Evolutionary conservation across 2,329 filamentous ascomycete genomes (phyloP).

Genomic region (Alternaria conjuncta): DNA sequence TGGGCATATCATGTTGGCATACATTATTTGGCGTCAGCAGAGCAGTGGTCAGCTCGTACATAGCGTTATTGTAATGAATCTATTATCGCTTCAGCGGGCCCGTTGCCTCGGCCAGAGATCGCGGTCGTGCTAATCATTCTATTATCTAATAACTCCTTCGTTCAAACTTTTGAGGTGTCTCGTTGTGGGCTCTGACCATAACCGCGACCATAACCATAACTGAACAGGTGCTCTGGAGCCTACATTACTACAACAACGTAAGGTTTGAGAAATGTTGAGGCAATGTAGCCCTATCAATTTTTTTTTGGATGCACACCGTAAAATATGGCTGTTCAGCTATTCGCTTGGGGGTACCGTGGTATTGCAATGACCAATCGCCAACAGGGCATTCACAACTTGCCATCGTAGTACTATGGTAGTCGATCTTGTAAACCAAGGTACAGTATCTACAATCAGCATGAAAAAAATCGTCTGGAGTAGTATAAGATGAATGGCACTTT

Average conservation of each 20-base stretch:
- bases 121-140: background rate
- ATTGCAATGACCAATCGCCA: background rate
- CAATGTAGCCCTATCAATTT: background rate
- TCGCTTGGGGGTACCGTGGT: background rate
- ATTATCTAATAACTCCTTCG: background rate
- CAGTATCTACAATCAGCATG: background rate
- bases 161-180: background rate
- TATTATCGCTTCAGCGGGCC: background rate
- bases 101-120: background rate
- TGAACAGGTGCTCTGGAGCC: background rate
- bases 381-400: background rate
- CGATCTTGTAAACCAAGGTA: background rate
- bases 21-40: background rate
- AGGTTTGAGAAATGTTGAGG: background rate
- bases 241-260: background rate
- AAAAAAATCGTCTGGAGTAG: background rate
- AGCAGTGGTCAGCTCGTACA: background rate
- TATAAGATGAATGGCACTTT: background rate
- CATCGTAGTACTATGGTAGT: background rate
- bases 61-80: constrained; percentile 4
- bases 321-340: background rate
- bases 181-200: background rate
- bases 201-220: background rate
- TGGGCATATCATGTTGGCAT: background rate
- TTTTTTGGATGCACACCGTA: background rate